phyloP scores from a whole-genome alignment of 495 filamentous ascomycete genomes.

The Aspergillus olivimuriae region DNA sequence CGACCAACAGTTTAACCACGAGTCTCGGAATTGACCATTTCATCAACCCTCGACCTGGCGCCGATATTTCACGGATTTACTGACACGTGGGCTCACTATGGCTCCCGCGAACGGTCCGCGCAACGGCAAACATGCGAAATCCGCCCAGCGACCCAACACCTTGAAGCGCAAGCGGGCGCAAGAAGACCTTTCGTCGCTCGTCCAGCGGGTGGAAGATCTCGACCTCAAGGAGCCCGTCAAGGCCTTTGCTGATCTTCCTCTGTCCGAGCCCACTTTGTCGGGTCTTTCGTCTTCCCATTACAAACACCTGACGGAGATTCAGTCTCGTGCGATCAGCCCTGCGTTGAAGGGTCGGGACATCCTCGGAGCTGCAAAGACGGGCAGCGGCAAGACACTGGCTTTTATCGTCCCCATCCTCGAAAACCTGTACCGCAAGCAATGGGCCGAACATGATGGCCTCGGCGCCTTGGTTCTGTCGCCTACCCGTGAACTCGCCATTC shows the following conservation, averaged over 20 bases:
- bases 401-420: constrained; percentile 91
- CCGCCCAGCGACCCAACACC: constrained; percentile 22
- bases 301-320: constrained; percentile 85
- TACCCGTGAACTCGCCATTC: constrained; percentile 89
- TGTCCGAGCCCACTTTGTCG: constrained; percentile 74
- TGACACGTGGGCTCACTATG: constrained; percentile 18
- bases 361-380: constrained; percentile 93
- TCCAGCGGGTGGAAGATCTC: constrained; percentile 44
- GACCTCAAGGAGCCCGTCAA: constrained; percentile 42
- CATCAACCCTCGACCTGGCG: not conserved
- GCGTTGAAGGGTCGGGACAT: constrained; percentile 85
- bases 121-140: constrained; percentile 19
- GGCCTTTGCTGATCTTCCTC: constrained; percentile 71
- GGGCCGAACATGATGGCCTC: constrained; percentile 85
- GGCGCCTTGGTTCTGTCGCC: constrained; percentile 91
- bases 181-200: constrained; percentile 38
- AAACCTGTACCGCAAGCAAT: constrained; percentile 85
- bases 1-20: not conserved
- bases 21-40: not conserved
- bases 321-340: constrained; percentile 75
- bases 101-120: constrained; percentile 19
- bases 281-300: constrained; percentile 86
- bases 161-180: constrained; percentile 60
- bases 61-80: not conserved
- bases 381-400: constrained; percentile 91